A percentile compares a stretch with the other conserved stretches of the same genome.
phyloP scores from a whole-genome alignment of 805 yeast genomes.

The Metschnikowia orientalis region DNA sequence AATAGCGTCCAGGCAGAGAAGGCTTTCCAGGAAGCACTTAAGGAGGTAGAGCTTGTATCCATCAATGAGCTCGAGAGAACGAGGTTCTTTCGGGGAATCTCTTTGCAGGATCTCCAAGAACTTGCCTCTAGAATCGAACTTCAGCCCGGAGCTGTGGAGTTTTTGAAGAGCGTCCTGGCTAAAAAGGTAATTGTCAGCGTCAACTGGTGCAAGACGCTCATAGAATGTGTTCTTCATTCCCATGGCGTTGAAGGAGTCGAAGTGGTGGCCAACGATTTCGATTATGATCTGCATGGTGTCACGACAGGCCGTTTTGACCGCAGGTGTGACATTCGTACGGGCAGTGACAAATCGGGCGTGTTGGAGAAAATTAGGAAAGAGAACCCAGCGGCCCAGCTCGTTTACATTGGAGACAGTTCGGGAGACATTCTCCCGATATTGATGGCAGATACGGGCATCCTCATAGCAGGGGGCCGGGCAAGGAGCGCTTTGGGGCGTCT shows the following conservation, averaged over 20 bases:
- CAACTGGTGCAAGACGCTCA: conserved; percentile 56
- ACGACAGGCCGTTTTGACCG: conserved; percentile 31
- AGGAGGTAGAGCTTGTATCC: conserved; percentile 46
- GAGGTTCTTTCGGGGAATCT: conserved; percentile 41
- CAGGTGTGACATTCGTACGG: conserved; percentile 40
- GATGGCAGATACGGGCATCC: conserved; percentile 44
- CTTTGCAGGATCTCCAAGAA: conserved; percentile 22
- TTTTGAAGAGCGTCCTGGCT: conserved; percentile 22
- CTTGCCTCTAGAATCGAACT: conserved; percentile 37
- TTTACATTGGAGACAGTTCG: conserved; percentile 60
- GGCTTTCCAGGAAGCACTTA: conserved; percentile 42
- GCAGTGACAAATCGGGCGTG: conserved; percentile 44
- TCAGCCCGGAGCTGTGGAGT: conserved; percentile 36
- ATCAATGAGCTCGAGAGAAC: conserved; percentile 37
- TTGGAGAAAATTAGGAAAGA: conserved; percentile 13
- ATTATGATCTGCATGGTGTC: conserved; percentile 23
- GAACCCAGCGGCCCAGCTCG: conserved; percentile 16
- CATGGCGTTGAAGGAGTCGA: conserved; percentile 22
- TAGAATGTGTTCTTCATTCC: conserved; percentile 27
- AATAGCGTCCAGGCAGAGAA: conserved; percentile 37
- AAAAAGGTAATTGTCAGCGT: conserved; percentile 51
- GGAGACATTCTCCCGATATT: conserved; percentile 49
- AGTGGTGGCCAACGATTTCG: conserved; percentile 51
- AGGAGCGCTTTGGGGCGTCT: conserved; percentile 3
- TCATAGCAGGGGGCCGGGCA: conserved; percentile 33